Base-by-base conservation (phyloP, 1,284 basidiomycete species). In the Boletus sp. region DNA sequence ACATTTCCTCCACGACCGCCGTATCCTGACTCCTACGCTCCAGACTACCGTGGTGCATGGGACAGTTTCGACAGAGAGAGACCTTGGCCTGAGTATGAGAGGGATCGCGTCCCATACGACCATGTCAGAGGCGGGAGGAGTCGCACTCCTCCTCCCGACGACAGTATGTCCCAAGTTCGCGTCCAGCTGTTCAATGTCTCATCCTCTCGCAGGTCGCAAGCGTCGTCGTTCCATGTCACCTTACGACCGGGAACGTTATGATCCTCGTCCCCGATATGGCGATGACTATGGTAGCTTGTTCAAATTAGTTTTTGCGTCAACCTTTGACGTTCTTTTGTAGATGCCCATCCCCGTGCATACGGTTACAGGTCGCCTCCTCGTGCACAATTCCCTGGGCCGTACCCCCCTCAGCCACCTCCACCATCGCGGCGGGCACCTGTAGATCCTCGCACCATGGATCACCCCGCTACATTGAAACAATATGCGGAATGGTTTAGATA, bases 401-500 rank as follows among this genome's bases (percentile, higher is more conserved):
- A 74, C 49, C 71, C 76, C 22, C 69, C 75, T 39, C 61, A 62
- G 56, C 74, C 48, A 16, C 50, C 51, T 1, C 73, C 56, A 13
- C 29, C 62, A 13, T 62, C 61, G 1, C 73, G 84, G 37, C 75
- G 83, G 38, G 74, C 82, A 2, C 87, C 87, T 17, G 77, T 78
- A 5, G 90, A 94, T 60, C 91, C 91, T 14, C 86, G 90, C 52
- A 82, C 82, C 2, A 79, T 91, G 51, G 90, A 93, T 55, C 86
- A 88, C 56, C 82, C 88, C 30, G 84, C 89, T 5, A 78, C 83
- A 2, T 70, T 93, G 66, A 89, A 90, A 64, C 85, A 90, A 59
- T 94, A 88, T 60, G 88, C 88, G 1, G 91, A 94, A 56, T 94
- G 91, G 91, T 94, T 93, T 69, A 78, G 90, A 27, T 85, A 77